Evolutionary conservation across 75 land plant species (phyloP).

Genomic region (Sequoiadendron giganteum): DNA sequence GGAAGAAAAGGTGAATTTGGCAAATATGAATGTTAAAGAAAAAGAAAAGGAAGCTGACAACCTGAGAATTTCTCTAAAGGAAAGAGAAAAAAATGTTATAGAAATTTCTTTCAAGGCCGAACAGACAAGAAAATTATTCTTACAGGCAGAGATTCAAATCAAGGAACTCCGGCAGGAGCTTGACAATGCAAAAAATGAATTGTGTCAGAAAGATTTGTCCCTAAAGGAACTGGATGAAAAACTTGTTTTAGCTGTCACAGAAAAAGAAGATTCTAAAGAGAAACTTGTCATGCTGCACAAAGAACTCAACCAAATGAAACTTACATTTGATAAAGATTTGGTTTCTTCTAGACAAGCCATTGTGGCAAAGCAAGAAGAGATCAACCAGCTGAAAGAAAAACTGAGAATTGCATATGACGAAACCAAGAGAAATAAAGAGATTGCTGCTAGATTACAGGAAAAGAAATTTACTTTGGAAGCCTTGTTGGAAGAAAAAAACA

Average conservation of each 20-base stretch:
- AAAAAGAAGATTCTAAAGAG: constrained; percentile 29
- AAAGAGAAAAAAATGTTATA: constrained; percentile 37
- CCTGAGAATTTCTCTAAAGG: constrained; percentile 31
- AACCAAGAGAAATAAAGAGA: constrained; percentile 13
- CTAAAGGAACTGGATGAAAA: constrained; percentile 35
- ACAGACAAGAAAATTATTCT: constrained; percentile 30
- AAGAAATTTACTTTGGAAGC: constrained; percentile 35
- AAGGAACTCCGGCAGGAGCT: constrained; percentile 33
- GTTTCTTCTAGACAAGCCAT: constrained; percentile 30
- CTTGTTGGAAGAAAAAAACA: constrained; percentile 30
- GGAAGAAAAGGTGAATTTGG: constrained; percentile 38
- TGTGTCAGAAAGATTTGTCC: constrained; percentile 25
- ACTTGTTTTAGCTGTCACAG: constrained; percentile 26
- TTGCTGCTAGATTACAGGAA: constrained; percentile 32
- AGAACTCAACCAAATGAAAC: constrained; percentile 33
- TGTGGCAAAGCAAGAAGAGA: constrained; percentile 31
- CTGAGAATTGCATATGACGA: constrained; percentile 32
- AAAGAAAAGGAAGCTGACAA: constrained; percentile 43
- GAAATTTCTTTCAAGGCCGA: constrained; percentile 26
- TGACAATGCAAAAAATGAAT: constrained; percentile 24
- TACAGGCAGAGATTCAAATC: constrained; percentile 26
- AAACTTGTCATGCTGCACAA: constrained; percentile 30
- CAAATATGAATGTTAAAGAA: constrained; percentile 36
- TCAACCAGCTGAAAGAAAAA: constrained; percentile 39
- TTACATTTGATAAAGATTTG: constrained; percentile 36